Base-by-base conservation (phyloP, 257 asterid genomes). In the Pogostemon cablin region DNA sequence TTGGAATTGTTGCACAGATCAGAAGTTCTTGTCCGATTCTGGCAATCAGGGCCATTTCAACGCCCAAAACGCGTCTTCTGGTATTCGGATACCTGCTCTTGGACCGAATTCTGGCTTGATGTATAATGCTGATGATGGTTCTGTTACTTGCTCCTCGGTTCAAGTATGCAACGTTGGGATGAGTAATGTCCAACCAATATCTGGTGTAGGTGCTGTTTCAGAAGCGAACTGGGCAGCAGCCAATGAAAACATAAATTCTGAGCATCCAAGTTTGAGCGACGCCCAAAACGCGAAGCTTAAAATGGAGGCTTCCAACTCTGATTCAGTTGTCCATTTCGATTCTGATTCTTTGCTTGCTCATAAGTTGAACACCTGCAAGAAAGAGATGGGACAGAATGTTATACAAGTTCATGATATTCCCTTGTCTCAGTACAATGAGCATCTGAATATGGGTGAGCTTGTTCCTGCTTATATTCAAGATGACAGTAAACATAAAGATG, bases 321-420 rank as follows among this genome's bases (percentile, higher is more conserved):
- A 62, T 57, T 71, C 74, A 38, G 47, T 55, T 9, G 79, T 73
- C 57, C 60, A 71, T 69, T 77, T 65, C 65, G 65, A 76, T 7
- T 40, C 81, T 9, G 65, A 76, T 73, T 77, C 81, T 71, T 57
- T 73, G 44, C 72, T 52, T 57, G 48, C 74, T 55, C 20, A 63
- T 63, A 67, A 54, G 62, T 76, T 62, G 58, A 72, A 57, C 39
- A 65, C 55, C 40, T 48, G 58, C 37, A 79, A 71, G 42, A 65
- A 53, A 38, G 75, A 54, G 76, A 68, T 63, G 42, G 83, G 70
- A 38, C 75, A 74, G 69, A 71, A 77, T 62, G 57, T 82, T 47
- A 72, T 64, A 69, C 84, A 80, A 72, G 77, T 76, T 48, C 75
- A 62, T 54, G 65, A 70, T 32, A 46, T 68, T 54, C 78, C 85